Percentiles rank a stretch among this genome's conserved stretches.
phyloP scores from a whole-genome alignment of 2,329 filamentous ascomycete genomes.

The Fusarium robinianum region DNA sequence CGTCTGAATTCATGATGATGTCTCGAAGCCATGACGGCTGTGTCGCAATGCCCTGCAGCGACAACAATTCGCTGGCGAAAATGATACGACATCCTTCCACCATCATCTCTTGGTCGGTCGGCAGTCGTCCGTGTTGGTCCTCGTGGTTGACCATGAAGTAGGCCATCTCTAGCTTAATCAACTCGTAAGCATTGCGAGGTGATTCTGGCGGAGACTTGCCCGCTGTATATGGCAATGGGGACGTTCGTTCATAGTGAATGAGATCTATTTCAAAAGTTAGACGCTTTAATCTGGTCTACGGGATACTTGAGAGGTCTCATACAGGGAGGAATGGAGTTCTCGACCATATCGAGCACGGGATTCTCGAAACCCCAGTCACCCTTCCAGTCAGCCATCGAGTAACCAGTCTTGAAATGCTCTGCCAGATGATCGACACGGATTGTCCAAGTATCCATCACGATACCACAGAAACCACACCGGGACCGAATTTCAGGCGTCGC shows the following conservation, averaged over 20 bases:
- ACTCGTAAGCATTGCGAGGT: conserved; percentile 63
- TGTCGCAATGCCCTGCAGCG: conserved; percentile 45
- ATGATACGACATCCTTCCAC: conserved; percentile 64
- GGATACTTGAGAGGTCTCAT: conserved; percentile 48
- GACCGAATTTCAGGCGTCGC: conserved; percentile 65
- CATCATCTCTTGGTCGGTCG: conserved; percentile 58
- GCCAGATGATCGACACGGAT: conserved; percentile 65
- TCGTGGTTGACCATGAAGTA: conserved; percentile 54
- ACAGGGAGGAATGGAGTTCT: conserved; percentile 70
- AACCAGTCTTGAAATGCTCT: conserved; percentile 70
- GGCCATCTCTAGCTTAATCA: conserved; percentile 62
- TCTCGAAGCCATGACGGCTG: conserved; percentile 61
- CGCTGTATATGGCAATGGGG: conserved; percentile 58
- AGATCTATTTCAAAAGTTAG: conserved; percentile 59
- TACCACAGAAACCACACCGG: conserved; percentile 68
- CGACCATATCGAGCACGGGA: conserved; percentile 64
- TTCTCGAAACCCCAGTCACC: conserved; percentile 71
- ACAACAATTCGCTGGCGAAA: conserved; percentile 56
- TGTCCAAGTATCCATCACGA: conserved; percentile 65
- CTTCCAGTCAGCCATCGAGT: conserved; percentile 71
- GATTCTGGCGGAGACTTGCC: conserved; percentile 49
- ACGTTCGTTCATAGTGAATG: conserved; percentile 65
- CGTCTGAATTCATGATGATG: conserved; percentile 56
- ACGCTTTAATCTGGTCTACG: conserved; percentile 43
- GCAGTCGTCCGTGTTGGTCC: conserved; percentile 46